Evolutionary conservation across 257 asterid genomes (phyloP), one percentile per base, ranked within the genome.

Genomic region (Orobanche coerulescens): DNA sequence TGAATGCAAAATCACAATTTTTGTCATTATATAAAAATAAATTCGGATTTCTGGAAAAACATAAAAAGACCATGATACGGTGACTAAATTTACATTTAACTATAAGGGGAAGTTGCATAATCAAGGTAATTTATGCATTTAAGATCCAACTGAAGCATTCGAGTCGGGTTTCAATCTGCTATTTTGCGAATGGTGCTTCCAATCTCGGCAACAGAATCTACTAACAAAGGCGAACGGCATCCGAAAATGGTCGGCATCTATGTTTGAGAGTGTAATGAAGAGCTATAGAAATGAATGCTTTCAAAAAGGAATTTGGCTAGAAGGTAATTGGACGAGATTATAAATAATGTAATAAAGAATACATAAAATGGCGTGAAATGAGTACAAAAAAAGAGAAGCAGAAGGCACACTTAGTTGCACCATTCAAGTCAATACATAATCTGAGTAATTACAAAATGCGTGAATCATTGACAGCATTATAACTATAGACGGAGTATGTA

Each of bases 101-200:
- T 60, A 75, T 81, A 1, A 48, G 64, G 9, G 84, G 78, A 68
- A 48, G 13, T 61, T 18, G 72, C 84, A 71, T 12, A 77, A 55
- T 2, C 95, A 78, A 31, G 94, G 87, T 44, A 88, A 83, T 69
- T 91, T 91, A 6, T 79, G 78, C 74, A 64, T 40, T 13, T 82
- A 78, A 37, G 69, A 60, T 2, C 56, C 67, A 11, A 65, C 43
- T 26, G 78, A 64, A 44, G 70, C 72, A 52, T 76, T 62, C 9
- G 79, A 73, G 57, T 74, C 71, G 62, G 95, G 81, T 73, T 88
- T 88, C 68, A 71, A 55, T 19, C 78, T 71, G 37, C 78, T 79
- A 69, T 88, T 91, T 12, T 36, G 68, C 51, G 91, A 90, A 36
- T 63, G 4, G 65, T 63, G 15, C 26, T 65, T 14, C 77, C 74